Evolutionary conservation across 73 alveolate species (phyloP).

Genomic region (Chromera velia): DNA sequence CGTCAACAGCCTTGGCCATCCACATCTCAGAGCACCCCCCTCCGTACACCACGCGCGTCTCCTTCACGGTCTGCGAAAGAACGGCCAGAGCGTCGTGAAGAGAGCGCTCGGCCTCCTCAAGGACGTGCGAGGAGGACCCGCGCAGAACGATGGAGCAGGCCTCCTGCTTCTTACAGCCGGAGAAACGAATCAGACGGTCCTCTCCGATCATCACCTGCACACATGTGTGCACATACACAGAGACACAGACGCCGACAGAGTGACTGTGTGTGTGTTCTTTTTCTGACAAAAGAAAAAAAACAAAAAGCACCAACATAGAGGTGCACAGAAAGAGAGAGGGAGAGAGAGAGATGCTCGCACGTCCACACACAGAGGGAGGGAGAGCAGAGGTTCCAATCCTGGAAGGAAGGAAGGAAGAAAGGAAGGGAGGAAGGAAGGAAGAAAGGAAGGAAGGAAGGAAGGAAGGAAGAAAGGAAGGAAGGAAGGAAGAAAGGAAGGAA

Average conservation of each 20-base stretch:
- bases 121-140: conserved; percentile 80
- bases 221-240: conserved; percentile 9
- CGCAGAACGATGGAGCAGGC: conserved; percentile 91
- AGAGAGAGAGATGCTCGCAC: too few species aligned
- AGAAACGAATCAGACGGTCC: conserved; percentile 82
- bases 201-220: conserved; percentile 92
- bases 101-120: conserved; percentile 93
- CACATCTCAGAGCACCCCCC: conserved; percentile 87
- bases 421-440: too few species aligned
- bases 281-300: too few species aligned
- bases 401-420: too few species aligned
- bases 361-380: too few species aligned
- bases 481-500: too few species aligned
- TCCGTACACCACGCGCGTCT: conserved; percentile 76
- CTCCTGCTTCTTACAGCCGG: too few species aligned
- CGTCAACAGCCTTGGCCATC: conserved; percentile 89
- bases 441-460: too few species aligned
- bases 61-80: conserved; percentile 79
- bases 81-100: conserved; percentile 95
- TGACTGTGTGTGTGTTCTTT: neutral
- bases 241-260: neutral
- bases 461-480: too few species aligned
- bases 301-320: too few species aligned
- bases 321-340: too few species aligned
- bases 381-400: too few species aligned